Percentiles rank a stretch among this genome's conserved stretches.
Evolutionary conservation across 129 eudicot genomes (phyloP).

Genomic region (Centella asiatica): DNA sequence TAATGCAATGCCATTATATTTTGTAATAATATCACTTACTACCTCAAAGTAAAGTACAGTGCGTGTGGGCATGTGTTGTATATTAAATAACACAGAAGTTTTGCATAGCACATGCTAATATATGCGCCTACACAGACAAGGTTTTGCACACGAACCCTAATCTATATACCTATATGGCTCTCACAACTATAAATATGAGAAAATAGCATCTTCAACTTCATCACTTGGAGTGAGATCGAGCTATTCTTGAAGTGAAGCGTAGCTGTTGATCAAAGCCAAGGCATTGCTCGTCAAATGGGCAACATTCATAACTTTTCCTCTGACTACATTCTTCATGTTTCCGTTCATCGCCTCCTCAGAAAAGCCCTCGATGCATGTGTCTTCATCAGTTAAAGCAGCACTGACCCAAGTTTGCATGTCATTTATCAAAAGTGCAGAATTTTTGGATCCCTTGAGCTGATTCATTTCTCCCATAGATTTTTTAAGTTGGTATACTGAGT

Average conservation of each 20-base stretch:
- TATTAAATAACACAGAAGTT: too few relatives aligned
- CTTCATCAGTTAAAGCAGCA: slow-evolving; percentile 48
- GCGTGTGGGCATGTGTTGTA: too few relatives aligned
- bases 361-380: slow-evolving; percentile 54
- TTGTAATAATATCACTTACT: too few relatives aligned
- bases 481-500: slow-evolving; percentile 19
- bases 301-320: slow-evolving; percentile 37
- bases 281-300: slow-evolving; percentile 55
- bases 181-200: too few relatives aligned
- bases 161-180: too few relatives aligned
- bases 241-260: slow-evolving; percentile 15
- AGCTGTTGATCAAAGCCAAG: slow-evolving; percentile 43
- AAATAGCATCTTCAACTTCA: too few relatives aligned
- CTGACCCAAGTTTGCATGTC: slow-evolving; percentile 62
- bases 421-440: slow-evolving; percentile 16
- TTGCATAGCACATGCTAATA: too few relatives aligned
- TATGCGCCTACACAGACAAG: too few relatives aligned
- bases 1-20: too few relatives aligned
- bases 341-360: slow-evolving; percentile 18
- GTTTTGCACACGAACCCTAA: too few relatives aligned
- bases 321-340: slow-evolving; percentile 29
- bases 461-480: slow-evolving; percentile 33
- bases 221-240: too few relatives aligned
- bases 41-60: too few relatives aligned
- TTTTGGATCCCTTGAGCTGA: slow-evolving; percentile 14